These are phyloP conservation scores for Saccharomycopsis crataegensis DNA, from an alignment of 1,139 yeast species.

Conservation along the genomic window DNA sequence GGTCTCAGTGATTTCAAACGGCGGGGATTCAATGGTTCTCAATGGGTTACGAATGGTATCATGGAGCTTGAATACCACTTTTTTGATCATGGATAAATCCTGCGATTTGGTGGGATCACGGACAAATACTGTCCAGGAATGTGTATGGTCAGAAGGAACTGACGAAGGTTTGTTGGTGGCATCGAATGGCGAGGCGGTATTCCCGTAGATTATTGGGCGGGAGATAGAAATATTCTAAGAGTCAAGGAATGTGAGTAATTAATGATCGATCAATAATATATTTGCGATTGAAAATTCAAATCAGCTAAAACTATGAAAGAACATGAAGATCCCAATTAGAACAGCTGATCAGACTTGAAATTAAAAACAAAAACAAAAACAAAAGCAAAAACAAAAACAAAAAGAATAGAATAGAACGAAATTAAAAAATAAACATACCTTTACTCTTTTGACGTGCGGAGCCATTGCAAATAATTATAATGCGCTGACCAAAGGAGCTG, in stretches of 20 bases:
- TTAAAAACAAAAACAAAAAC: too few species aligned
- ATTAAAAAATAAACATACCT: conserved; percentile 7
- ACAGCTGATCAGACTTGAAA: not conserved
- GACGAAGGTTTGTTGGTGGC: conserved; percentile 53
- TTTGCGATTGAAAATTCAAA: not conserved
- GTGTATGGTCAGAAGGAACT: conserved; percentile 89
- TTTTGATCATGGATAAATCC: conserved; percentile 77
- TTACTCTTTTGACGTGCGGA: conserved; percentile 19
- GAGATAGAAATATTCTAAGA: conserved; percentile 63
- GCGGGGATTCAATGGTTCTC: conserved; percentile 79
- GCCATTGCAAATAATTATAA: conserved; percentile 13
- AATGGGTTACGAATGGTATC: conserved; percentile 88
- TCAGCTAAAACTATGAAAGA: not conserved
- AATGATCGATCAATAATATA: not conserved
- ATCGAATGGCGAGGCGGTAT: conserved; percentile 68
- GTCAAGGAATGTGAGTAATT: not conserved
- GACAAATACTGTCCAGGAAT: conserved; percentile 90
- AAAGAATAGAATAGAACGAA: not conserved
- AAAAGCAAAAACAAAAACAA: too few species aligned
- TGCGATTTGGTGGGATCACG: conserved; percentile 69
- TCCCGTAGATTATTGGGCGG: conserved; percentile 84
- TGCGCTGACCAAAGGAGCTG: too few species aligned
- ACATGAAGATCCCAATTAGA: too few species aligned
- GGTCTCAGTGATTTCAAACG: conserved; percentile 91
- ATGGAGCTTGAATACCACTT: conserved; percentile 89